phyloP scores from a whole-genome alignment of 2,329 filamentous ascomycete genomes.

The Ophiostoma sp. region DNA sequence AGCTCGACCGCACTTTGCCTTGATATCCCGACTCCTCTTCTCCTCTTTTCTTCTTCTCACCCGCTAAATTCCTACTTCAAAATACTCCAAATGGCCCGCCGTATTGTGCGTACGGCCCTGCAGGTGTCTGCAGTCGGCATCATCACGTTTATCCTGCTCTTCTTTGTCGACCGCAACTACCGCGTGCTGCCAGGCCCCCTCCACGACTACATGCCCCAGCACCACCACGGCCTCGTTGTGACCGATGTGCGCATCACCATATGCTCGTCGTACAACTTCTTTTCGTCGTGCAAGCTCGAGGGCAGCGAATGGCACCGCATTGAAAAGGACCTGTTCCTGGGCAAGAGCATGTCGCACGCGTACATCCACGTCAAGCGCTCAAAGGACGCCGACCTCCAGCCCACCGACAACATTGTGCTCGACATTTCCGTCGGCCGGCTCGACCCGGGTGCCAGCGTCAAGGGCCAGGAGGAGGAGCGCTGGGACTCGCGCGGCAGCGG shows the following conservation, averaged over 20 bases:
- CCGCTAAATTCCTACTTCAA: too few species aligned
- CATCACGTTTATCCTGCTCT: conserved; percentile 64
- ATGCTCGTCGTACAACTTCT: conserved; percentile 69
- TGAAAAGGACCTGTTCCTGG: conserved; percentile 84
- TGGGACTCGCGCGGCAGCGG: conserved; percentile 77
- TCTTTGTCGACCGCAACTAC: conserved; percentile 84
- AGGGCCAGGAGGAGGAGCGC: conserved; percentile 49
- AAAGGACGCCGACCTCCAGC: conserved; percentile 73
- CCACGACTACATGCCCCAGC: conserved; percentile 79
- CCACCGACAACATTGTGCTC: conserved; percentile 71
- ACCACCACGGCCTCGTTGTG: conserved; percentile 77
- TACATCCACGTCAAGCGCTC: conserved; percentile 80
- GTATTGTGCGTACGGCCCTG: conserved; percentile 58
- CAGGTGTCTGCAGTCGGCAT: conserved; percentile 65
- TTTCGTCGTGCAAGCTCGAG: conserved; percentile 72
- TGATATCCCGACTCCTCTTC: background rate
- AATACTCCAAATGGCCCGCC: conserved; percentile 31
- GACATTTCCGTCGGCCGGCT: conserved; percentile 70
- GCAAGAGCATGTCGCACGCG: conserved; percentile 67
- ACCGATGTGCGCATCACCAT: conserved; percentile 76
- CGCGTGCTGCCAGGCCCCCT: conserved; percentile 78
- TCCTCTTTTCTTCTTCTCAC: background rate
- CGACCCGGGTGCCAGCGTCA: conserved; percentile 55
- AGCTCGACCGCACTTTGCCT: conserved; percentile 3
- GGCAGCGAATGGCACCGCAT: conserved; percentile 69